Base-by-base conservation (phyloP, 1,284 basidiomycete species). In the Pterulicium gracile region DNA sequence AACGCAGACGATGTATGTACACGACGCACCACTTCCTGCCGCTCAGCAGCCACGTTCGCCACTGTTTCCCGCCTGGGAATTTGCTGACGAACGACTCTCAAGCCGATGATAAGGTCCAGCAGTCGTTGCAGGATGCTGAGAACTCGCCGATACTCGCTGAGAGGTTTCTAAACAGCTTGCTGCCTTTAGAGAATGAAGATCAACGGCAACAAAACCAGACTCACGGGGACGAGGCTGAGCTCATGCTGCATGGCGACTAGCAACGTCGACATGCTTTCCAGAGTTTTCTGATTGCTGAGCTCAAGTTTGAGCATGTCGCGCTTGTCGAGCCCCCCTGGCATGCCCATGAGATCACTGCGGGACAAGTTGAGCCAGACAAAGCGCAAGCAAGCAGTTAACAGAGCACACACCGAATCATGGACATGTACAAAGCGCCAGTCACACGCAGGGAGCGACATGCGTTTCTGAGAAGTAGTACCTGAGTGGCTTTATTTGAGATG, bases 221-320 rank as follows among this genome's bases (percentile, higher is more conserved):
- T 43, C 49, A 73, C 73, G n/a, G 73, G 72, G 19, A 72, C 56
- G 3, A 75, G 61, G 49, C 73, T 73, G 10, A 74, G 56, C 52
- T 75, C 72, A 45, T 71, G 66, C 45, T 66, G 55, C 71, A 75
- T 73, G 1, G 67, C 67, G 18, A 54, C 58, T 21, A 74, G 59
- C 4, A 72, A 54, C 5, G 61, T 56, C 1, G 65, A 62, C 39
- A 69, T 55, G 50, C 68, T 61, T 48, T 67, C 61, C 7, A 72
- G 51, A 10, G 62, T 52, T 46, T 66, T 66, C 22, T 71, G 66
- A 23, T 69, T 69, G 27, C 67, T 56, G 3, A 69, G 54, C 51
- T 75, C 73, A 1, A 71, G 55, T 50, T 67, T 68, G 10, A 70
- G 50, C 4, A 58, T 62, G 46, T 62, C 65, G 19, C 60, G 61